Percentiles rank a stretch among this genome's conserved stretches.
These are phyloP conservation scores for Mrakia blollopis DNA, from an alignment of 768 basidiomycete species.

Conservation along the genomic window DNA sequence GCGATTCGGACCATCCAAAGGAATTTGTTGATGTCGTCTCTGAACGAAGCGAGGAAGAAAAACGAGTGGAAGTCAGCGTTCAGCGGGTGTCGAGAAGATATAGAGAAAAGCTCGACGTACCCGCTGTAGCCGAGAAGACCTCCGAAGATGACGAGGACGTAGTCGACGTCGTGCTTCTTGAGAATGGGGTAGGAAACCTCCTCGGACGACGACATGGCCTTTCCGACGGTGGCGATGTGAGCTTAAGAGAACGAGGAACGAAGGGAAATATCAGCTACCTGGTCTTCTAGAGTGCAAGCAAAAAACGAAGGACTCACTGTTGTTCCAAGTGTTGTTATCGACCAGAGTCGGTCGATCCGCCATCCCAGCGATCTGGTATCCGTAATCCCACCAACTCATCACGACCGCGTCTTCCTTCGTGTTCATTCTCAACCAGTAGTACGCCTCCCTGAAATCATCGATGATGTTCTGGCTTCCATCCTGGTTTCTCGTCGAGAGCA, in stretches of 20 bases:
- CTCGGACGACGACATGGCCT: slow-evolving; percentile 91
- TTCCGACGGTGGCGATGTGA: slow-evolving; percentile 97
- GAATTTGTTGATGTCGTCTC: slow-evolving; percentile 99
- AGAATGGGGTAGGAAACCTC: slow-evolving; percentile 96
- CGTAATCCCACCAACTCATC: slow-evolving; percentile 99
- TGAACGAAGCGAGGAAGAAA: neutral
- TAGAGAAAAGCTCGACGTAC: slow-evolving; percentile 33
- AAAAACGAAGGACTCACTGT: slow-evolving; percentile 59
- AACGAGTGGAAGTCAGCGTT: neutral
- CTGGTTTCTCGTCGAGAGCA: slow-evolving; percentile 67
- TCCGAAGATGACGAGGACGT: slow-evolving; percentile 95
- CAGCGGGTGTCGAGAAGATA: too few relatives aligned
- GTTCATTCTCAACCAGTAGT: slow-evolving; percentile 97
- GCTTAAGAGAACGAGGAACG: slow-evolving; percentile 46
- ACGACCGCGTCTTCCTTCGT: slow-evolving; percentile 86
- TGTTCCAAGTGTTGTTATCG: slow-evolving; percentile 99
- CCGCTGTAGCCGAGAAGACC: slow-evolving; percentile 91
- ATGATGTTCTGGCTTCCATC: slow-evolving; percentile 93
- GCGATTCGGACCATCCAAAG: slow-evolving; percentile 81
- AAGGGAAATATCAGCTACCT: neutral
- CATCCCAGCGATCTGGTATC: slow-evolving; percentile 99
- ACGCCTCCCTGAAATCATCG: slow-evolving; percentile 98
- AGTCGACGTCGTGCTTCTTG: slow-evolving; percentile 91
- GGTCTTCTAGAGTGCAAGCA: neutral
- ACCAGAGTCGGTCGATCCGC: slow-evolving; percentile 82